Evolutionary conservation across 768 basidiomycete genomes (phyloP), one percentile per base, ranked within the genome.

Genomic region (Asterophora parasitica): DNA sequence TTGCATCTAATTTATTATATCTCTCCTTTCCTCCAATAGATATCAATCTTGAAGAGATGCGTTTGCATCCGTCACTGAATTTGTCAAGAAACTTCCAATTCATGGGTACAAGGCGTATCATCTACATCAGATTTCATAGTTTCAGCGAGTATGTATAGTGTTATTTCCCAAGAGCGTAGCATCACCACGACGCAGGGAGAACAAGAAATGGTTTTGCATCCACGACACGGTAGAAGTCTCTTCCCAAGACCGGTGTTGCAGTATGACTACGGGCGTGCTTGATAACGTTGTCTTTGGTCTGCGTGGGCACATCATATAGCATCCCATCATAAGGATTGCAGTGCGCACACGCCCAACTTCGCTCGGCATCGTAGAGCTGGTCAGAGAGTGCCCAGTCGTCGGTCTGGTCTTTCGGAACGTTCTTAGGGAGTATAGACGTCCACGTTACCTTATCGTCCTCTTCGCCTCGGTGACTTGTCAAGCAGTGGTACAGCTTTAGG

Each of bases 171-270:
- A 23, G 23, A 23, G 23, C 23, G 23, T 23, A 23, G 3, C 3
- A 23, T 23, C 23, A 23, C n/a, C 12, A 32, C 23, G 15, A 10
- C 15, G 28, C 39, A 2, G 15, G 32, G 31, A 12, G 17, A 4
- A 49, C 41, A 30, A 43, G 16, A 39, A 37, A 52, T 7, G 46
- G 46, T 19, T 51, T 20, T 16, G 42, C 47, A 44, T 51, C 50
- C 4, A 23, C 42, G 13, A 27, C 8, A n/a, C 50, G 50, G 16
- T 51, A 47, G 30, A 47, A 44, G 27, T 52, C 37, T 4, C 8
- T 11, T 9, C 37, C 19, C 11, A 51, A 12, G 13, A 47, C 30
- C 4, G 50, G 45, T 4, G 36, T 15, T 19, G 13, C 28, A 13
- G 42, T 36, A 5, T 17, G 7, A 26, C 42, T 33, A 8, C 44